These are phyloP conservation scores for Alternaria dauci DNA, from an alignment of 2,329 filamentous ascomycete genomes.

Conservation along the genomic window DNA sequence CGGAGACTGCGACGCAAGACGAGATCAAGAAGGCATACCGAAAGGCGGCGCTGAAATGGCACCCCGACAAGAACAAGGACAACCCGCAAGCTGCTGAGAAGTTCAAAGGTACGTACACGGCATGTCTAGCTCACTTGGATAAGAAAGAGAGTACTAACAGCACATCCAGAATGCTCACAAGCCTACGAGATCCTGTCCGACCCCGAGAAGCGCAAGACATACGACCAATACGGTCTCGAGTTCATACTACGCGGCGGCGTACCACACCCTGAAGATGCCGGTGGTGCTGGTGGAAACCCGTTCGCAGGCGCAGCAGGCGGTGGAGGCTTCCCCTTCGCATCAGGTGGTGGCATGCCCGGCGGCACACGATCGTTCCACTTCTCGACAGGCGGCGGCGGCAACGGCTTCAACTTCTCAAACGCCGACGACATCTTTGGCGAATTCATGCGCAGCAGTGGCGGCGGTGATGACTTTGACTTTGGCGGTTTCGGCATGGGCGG, in stretches of 20 bases:
- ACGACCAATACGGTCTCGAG: constrained; percentile 94
- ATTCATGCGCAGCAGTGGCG: constrained; percentile 72
- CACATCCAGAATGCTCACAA: constrained; percentile 79
- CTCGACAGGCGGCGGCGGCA: constrained; percentile 63
- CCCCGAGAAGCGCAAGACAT: constrained; percentile 93
- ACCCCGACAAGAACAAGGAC: constrained; percentile 98
- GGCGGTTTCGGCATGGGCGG: constrained; percentile 53
- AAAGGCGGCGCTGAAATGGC: constrained; percentile 88
- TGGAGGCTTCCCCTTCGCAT: constrained; percentile 62
- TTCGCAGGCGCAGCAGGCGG: constrained; percentile 54
- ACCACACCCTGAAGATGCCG: constrained; percentile 63
- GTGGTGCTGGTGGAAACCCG: constrained; percentile 51
- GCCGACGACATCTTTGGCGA: constrained; percentile 85
- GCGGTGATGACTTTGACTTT: constrained; percentile 60
- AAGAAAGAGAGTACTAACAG: constrained; percentile 23
- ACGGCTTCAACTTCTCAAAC: constrained; percentile 83
- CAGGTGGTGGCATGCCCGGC: constrained; percentile 66
- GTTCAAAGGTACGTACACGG: constrained; percentile 74
- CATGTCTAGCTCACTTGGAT: neutral
- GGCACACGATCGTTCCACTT: constrained; percentile 70
- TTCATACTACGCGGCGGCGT: constrained; percentile 84
- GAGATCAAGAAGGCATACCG: constrained; percentile 97
- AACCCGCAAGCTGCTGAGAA: constrained; percentile 85
- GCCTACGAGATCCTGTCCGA: constrained; percentile 98
- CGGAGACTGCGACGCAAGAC: constrained; percentile 82